A percentile compares a stretch with the other conserved stretches of the same genome.
These are phyloP conservation scores for Bombardia bombarda DNA, from an alignment of 495 filamentous ascomycete species.

Conservation along the genomic window DNA sequence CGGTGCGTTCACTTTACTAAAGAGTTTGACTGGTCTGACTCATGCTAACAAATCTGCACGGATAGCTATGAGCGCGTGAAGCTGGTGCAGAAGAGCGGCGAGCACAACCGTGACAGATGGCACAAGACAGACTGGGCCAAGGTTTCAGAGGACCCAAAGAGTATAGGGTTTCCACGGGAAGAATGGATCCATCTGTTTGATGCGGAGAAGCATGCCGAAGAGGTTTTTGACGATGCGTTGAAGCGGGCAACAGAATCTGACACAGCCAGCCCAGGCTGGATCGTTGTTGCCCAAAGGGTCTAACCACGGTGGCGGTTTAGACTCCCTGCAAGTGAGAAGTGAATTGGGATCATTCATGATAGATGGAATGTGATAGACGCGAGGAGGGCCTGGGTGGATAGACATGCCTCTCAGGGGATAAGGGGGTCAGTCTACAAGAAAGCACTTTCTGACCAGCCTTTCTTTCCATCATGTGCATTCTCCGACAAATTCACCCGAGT, in stretches of 20 bases:
- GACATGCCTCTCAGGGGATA: too few relatives aligned
- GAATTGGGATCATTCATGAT: too few relatives aligned
- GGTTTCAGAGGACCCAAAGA: conserved; percentile 42
- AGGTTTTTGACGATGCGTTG: conserved; percentile 38
- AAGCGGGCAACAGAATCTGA: conserved; percentile 11
- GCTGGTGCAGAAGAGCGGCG: conserved; percentile 44
- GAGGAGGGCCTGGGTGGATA: too few relatives aligned
- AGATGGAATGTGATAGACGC: too few relatives aligned
- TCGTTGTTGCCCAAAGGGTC: conserved; percentile 7
- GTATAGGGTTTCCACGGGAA: conserved; percentile 44
- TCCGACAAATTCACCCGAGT: too few relatives aligned
- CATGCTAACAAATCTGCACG: conserved; percentile 6
- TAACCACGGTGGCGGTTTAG: conserved; percentile 8
- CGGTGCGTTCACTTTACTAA: conserved; percentile 15
- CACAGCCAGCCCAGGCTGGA: background rate
- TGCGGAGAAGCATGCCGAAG: conserved; percentile 47
- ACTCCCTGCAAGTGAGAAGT: too few relatives aligned
- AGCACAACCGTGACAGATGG: conserved; percentile 47
- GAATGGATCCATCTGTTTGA: conserved; percentile 53
- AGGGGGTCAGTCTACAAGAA: too few relatives aligned
- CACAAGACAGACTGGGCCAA: conserved; percentile 50
- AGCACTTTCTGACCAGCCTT: too few relatives aligned
- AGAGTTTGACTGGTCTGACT: background rate
- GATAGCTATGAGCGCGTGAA: conserved; percentile 36
- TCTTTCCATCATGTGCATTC: too few relatives aligned